phyloP scores from a whole-genome alignment of 257 asterid genomes.

The Penstemon davidsonii region DNA sequence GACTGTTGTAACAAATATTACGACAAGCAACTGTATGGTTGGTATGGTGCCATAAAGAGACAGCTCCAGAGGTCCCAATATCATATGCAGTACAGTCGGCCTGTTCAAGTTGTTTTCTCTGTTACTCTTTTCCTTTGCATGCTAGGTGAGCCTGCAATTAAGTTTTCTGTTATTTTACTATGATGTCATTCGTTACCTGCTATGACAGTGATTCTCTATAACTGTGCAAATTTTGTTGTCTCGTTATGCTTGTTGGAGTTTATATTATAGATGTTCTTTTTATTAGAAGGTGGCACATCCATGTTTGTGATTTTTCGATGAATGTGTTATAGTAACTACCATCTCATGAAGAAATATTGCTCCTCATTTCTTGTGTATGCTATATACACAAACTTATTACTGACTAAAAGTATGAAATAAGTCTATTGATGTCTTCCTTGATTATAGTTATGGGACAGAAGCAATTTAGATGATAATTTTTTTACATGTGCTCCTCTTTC shows the following conservation, averaged over 20 bases:
- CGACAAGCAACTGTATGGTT: slow-evolving; percentile 70
- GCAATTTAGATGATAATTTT: background rate
- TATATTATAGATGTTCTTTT: background rate
- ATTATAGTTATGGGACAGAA: background rate
- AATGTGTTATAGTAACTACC: background rate
- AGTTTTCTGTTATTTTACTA: slow-evolving; percentile 8
- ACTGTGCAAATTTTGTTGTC: slow-evolving; percentile 4
- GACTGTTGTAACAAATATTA: slow-evolving; percentile 65
- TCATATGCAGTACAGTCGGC: slow-evolving; percentile 74
- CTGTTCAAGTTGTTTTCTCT: slow-evolving; percentile 60
- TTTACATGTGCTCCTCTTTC: background rate
- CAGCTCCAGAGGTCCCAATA: slow-evolving; percentile 92
- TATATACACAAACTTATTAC: background rate
- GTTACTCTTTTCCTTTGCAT: slow-evolving; percentile 55
- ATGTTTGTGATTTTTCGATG: slow-evolving; percentile 8
- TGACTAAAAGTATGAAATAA: background rate
- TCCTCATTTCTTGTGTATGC: slow-evolving; percentile 4
- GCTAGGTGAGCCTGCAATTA: slow-evolving; percentile 62
- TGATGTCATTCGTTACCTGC: slow-evolving; percentile 3
- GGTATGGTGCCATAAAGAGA: slow-evolving; percentile 81
- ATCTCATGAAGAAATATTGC: slow-evolving; percentile 1
- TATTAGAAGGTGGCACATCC: background rate
- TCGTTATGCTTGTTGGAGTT: slow-evolving; percentile 6
- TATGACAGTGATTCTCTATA: background rate
- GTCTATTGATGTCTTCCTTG: background rate